phyloP scores from a whole-genome alignment of 2,329 filamentous ascomycete genomes.

The Tolypocladium pustulatum region DNA sequence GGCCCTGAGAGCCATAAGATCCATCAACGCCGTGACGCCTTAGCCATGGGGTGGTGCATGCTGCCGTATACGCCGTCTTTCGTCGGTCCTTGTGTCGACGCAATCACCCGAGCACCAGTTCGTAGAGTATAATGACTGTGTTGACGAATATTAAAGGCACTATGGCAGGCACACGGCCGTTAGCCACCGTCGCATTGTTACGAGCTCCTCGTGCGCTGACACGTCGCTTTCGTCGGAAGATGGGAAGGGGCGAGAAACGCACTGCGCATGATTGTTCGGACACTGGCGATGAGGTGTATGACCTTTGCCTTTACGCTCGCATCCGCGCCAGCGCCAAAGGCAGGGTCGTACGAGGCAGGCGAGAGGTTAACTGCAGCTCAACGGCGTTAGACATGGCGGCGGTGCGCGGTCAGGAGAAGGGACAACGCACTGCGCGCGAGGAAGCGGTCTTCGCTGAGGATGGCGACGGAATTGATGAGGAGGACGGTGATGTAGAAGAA shows the following conservation, averaged over 20 bases:
- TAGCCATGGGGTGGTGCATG: neutral
- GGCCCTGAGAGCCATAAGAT: neutral
- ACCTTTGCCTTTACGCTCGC: slow-evolving; percentile 77
- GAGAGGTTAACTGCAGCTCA: slow-evolving; percentile 59
- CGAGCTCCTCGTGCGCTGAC: neutral
- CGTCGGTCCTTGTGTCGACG: neutral
- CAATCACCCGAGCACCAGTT: slow-evolving; percentile 60
- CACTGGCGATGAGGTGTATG: slow-evolving; percentile 81
- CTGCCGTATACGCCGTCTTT: neutral
- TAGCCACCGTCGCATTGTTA: neutral
- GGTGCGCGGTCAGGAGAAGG: neutral
- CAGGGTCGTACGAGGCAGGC: slow-evolving; percentile 56
- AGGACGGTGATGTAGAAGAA: slow-evolving; percentile 74
- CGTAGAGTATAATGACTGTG: slow-evolving; percentile 72
- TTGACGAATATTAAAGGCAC: slow-evolving; percentile 82
- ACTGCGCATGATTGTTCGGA: slow-evolving; percentile 91
- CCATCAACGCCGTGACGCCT: neutral
- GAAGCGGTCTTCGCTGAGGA: slow-evolving; percentile 92
- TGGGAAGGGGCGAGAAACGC: slow-evolving; percentile 7
- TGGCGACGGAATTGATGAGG: slow-evolving; percentile 84
- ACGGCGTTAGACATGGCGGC: slow-evolving; percentile 5
- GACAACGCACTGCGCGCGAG: slow-evolving; percentile 53
- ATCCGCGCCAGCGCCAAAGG: slow-evolving; percentile 64
- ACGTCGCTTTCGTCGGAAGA: neutral
- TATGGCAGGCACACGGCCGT: slow-evolving; percentile 20